A percentile compares a stretch with the other conserved stretches of the same genome.
Evolutionary conservation across 2,329 filamentous ascomycete genomes (phyloP).

Genomic region (Phialophora verrucosa): DNA sequence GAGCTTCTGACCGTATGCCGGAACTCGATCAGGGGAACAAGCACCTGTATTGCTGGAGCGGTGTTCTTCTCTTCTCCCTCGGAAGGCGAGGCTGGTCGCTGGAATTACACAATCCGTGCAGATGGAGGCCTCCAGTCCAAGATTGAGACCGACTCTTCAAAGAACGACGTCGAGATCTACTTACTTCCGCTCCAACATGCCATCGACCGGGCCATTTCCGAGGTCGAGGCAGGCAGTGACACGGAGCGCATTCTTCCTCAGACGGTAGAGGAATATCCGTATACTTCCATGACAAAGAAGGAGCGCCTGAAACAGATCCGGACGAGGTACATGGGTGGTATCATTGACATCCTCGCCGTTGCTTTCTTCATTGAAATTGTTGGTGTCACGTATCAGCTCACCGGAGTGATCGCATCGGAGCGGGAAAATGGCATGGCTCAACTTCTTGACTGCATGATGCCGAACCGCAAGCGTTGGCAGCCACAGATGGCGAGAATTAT

Average conservation of each 20-base stretch:
- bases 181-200: conserved; percentile 78
- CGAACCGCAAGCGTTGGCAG: conserved; percentile 74
- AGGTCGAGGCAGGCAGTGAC: conserved; percentile 54
- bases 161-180: conserved; percentile 79
- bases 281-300: conserved; percentile 71
- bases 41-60: conserved; percentile 73
- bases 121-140: conserved; percentile 72
- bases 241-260: conserved; percentile 50
- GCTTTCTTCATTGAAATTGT: conserved; percentile 80
- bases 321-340: conserved; percentile 70
- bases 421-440: conserved; percentile 86
- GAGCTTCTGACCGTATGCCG: conserved; percentile 68
- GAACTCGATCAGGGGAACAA: conserved; percentile 69
- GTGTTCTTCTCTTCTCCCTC: conserved; percentile 76
- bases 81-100: conserved; percentile 69
- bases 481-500: conserved; percentile 78
- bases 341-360: conserved; percentile 78
- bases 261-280: conserved; percentile 69
- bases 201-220: conserved; percentile 72
- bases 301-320: conserved; percentile 71
- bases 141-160: conserved; percentile 67
- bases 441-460: conserved; percentile 90
- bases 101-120: conserved; percentile 85
- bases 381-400: conserved; percentile 83
- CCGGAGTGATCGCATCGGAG: conserved; percentile 83